A percentile compares a stretch with the other conserved stretches of the same genome.
Evolutionary conservation across 2,329 filamentous ascomycete species (phyloP).

Genomic region (Penicillium aurantiogriseum): DNA sequence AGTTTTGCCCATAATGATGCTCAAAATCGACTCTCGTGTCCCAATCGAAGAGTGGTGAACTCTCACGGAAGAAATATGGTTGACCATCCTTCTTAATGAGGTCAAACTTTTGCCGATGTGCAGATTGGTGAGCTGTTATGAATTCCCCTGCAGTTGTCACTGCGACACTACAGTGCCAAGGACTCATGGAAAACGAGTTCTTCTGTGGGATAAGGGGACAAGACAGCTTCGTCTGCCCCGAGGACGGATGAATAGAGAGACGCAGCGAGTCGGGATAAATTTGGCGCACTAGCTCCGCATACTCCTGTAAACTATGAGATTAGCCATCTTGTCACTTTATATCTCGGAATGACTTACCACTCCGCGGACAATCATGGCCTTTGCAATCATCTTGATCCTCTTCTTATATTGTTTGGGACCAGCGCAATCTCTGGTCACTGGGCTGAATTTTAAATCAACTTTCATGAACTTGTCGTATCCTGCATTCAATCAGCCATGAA

Average conservation of each 20-base stretch:
- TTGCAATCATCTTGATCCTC: constrained; percentile 8
- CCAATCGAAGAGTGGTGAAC: constrained; percentile 5
- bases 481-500: not conserved
- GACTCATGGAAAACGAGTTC: constrained; percentile 8
- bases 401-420: constrained; percentile 10
- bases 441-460: constrained; percentile 9
- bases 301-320: not conserved
- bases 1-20: constrained; percentile 1
- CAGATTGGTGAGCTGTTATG: constrained; percentile 8
- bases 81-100: not conserved
- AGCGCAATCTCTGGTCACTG: constrained; percentile 2
- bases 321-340: not conserved
- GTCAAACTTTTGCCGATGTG: constrained; percentile 4
- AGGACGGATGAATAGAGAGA: constrained; percentile 10
- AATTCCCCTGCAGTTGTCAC: constrained; percentile 1
- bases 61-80: constrained; percentile 9
- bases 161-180: constrained; percentile 11
- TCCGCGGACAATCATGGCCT: constrained; percentile 6
- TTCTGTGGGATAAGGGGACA: constrained; percentile 6
- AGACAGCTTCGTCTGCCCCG: constrained; percentile 7
- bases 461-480: constrained; percentile 12
- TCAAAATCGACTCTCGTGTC: constrained; percentile 1
- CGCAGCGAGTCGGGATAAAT: constrained; percentile 8
- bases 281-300: constrained; percentile 5
- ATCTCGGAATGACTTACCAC: not conserved